A percentile compares a stretch with the other conserved stretches of the same genome.
Conservation (phyloP, 2,329 filamentous ascomycete species). For the Calonectria henricotiae region DNA sequence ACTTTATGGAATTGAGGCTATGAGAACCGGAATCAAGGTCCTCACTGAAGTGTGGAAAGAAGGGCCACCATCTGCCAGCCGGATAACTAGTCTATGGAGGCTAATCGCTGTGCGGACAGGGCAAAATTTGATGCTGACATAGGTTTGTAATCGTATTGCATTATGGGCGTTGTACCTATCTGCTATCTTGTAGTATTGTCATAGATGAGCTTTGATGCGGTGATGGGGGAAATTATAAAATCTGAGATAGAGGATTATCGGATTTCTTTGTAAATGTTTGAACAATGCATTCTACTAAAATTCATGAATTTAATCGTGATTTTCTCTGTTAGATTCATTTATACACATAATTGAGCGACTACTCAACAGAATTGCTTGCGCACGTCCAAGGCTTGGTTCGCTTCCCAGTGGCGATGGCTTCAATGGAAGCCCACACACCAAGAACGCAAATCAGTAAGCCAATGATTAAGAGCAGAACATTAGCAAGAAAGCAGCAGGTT, state of each 20-base stretch:
- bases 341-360: not conserved
- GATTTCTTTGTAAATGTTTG: too few relatives aligned
- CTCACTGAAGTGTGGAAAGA: constrained; percentile 46
- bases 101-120: constrained; percentile 24
- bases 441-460: constrained; percentile 59
- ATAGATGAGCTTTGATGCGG: too few relatives aligned
- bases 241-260: too few relatives aligned
- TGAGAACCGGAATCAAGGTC: constrained; percentile 47
- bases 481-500: constrained; percentile 54
- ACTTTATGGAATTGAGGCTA: constrained; percentile 48
- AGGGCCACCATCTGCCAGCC: constrained; percentile 28
- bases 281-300: too few relatives aligned
- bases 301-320: too few relatives aligned
- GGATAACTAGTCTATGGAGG: constrained; percentile 33
- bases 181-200: not conserved
- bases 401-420: constrained; percentile 55
- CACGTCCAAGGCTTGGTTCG: constrained; percentile 59
- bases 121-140: constrained; percentile 28
- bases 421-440: constrained; percentile 61
- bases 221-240: too few relatives aligned
- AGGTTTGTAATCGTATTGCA: not conserved
- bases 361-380: constrained; percentile 50
- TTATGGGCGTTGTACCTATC: not conserved
- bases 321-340: too few relatives aligned
- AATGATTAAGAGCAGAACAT: constrained; percentile 54